Conservation (phyloP, 1,139 yeast species). For the Magnusiomyces paraingens region DNA sequence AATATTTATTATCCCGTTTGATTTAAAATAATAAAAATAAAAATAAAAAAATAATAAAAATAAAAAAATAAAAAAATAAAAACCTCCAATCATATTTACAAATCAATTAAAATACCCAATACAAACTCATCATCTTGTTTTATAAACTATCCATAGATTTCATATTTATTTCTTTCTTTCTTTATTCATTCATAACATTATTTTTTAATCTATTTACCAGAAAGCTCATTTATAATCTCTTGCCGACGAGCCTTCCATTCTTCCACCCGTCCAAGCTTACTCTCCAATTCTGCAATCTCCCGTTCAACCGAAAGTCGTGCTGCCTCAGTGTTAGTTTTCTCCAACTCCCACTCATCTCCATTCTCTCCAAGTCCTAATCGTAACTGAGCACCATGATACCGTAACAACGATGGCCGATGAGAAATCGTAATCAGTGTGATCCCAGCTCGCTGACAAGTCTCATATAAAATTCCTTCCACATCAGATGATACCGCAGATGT, state of each 20-base stretch:
- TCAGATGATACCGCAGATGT: slow-evolving; percentile 91
- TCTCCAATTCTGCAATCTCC: slow-evolving; percentile 31
- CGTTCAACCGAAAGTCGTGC: slow-evolving; percentile 32
- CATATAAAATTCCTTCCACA: slow-evolving; percentile 84
- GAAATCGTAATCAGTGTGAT: slow-evolving; percentile 79
- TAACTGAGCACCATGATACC: slow-evolving; percentile 66
- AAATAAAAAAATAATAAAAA: no score
- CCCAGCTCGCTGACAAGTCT: slow-evolving; percentile 58
- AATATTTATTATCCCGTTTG: no score
- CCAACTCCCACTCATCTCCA: slow-evolving; percentile 43
- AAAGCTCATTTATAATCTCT: slow-evolving; percentile 27
- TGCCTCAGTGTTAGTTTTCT: slow-evolving; percentile 25
- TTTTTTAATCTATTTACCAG: slow-evolving; percentile 14
- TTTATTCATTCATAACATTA: neutral
- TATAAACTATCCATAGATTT: no score
- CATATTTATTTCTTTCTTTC: no score
- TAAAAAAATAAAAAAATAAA: no score
- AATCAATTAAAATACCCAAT: no score
- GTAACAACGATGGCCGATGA: slow-evolving; percentile 78
- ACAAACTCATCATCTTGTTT: no score
- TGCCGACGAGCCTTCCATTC: slow-evolving; percentile 30
- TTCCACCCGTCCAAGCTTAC: slow-evolving; percentile 29
- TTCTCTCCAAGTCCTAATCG: slow-evolving; percentile 58
- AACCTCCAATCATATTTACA: no score
- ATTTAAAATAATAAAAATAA: no score